Evolutionary conservation across 139 green algal species (phyloP).

Genomic region (Pleodorina starrii): DNA sequence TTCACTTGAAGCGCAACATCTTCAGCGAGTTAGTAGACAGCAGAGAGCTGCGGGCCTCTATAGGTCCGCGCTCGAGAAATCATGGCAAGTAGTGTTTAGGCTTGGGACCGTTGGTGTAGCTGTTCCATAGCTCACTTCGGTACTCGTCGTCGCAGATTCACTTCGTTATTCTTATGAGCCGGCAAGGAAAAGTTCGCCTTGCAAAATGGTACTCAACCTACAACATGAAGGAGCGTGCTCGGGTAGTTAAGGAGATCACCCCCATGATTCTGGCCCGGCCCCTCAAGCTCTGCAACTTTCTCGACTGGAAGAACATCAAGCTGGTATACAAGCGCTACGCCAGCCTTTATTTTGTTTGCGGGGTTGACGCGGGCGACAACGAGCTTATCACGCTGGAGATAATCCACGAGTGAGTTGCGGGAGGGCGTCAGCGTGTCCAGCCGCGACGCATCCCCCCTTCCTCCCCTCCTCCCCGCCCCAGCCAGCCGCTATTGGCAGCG

Average conservation of each 20-base stretch:
- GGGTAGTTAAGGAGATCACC: constrained; percentile 89
- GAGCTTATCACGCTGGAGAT: constrained; percentile 93
- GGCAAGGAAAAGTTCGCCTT: constrained; percentile 98
- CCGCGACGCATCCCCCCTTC: no score
- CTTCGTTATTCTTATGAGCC: constrained; percentile 95
- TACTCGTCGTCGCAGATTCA: constrained; percentile 93
- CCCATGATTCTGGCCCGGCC: constrained; percentile 83
- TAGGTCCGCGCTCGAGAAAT: no score
- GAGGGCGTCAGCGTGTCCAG: no score
- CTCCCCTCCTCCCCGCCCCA: no score
- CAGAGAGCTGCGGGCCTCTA: no score
- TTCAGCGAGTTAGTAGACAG: no score
- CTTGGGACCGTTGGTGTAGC: no score
- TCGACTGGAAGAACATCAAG: constrained; percentile 95
- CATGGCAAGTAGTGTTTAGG: no score
- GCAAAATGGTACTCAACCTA: constrained; percentile 98
- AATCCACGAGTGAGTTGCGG: constrained; percentile 89
- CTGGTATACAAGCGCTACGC: constrained; percentile 96
- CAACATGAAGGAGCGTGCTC: constrained; percentile 93
- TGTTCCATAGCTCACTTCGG: no score
- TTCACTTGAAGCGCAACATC: no score
- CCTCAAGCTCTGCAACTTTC: constrained; percentile 97
- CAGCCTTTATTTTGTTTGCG: constrained; percentile 96
- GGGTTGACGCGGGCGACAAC: constrained; percentile 82
- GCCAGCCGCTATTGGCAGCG: no score